Percentiles rank a stretch among this genome's conserved stretches.
These are phyloP conservation scores for Globisporangium sylvaticum DNA, from an alignment of 352 stramenopile species.

Conservation along the genomic window DNA sequence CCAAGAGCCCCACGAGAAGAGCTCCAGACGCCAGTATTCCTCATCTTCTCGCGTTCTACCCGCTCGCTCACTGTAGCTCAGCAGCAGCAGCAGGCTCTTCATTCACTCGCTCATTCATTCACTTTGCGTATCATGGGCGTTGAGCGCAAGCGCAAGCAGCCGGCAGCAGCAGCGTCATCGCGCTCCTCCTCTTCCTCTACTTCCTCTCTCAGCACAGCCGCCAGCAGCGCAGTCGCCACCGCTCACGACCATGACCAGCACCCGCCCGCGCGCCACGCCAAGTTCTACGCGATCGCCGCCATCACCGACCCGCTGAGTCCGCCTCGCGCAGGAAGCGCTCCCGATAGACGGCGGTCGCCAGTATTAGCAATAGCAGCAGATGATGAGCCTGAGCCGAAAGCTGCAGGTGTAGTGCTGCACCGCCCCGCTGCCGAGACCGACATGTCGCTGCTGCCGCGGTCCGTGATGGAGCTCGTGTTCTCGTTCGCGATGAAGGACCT, in stretches of 20 bases:
- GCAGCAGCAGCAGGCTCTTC: too few relatives aligned
- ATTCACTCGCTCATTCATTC: not conserved
- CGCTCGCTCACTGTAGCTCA: not conserved
- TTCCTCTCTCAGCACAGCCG: not conserved
- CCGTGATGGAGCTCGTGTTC: constrained; percentile 49
- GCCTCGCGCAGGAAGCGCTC: not conserved
- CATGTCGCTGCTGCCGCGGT: constrained; percentile 36
- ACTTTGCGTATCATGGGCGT: constrained; percentile 4
- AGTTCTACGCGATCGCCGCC: constrained; percentile 18
- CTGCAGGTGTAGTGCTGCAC: not conserved
- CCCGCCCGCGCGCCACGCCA: constrained; percentile 8
- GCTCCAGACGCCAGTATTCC: not conserved
- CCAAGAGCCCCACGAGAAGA: not conserved
- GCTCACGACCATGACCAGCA: not conserved
- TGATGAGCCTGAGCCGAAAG: not conserved
- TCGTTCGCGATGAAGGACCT: constrained; percentile 54
- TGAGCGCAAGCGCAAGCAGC: constrained; percentile 19
- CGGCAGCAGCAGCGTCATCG: not conserved
- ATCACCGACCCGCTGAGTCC: constrained; percentile 13
- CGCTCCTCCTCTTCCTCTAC: not conserved
- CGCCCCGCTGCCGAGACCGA: constrained; percentile 3
- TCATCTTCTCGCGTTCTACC: not conserved
- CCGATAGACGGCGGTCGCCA: not conserved
- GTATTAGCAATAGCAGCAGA: not conserved
- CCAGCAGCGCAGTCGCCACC: not conserved